Base-by-base conservation (phyloP, 805 yeast species). In the Wickerhamiella kurtzmanii region DNA sequence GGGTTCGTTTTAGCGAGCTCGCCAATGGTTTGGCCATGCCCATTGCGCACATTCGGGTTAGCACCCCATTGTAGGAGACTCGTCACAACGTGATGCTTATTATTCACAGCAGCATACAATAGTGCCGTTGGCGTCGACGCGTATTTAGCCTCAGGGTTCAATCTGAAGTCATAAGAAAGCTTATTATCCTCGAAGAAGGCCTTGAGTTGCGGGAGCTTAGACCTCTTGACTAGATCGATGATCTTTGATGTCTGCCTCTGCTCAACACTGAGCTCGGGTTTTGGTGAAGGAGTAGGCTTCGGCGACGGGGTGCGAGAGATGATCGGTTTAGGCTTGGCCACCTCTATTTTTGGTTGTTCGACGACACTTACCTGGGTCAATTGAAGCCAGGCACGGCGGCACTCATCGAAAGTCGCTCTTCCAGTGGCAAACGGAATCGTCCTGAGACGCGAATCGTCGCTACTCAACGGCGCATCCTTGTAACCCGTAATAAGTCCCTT, bases 381-480 rank as follows among this genome's bases (percentile, higher is more conserved):
- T 53, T 80, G 80, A 22, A 75, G 70, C 97, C 97, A 92, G 0
- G 94, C 86, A 43, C 77, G 73, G 57, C 79, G 83, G 54, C 92
- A 66, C 60, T 88, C 97, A 2, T 75, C 65, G 0, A 81, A 71
- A 0, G 95, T 88, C 1, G 97, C 94, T 53, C 96, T 72, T 47
- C 76, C 76, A 0, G 98, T 89, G 0, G 95, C 80, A 65, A 92
- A 87, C 1, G 98, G 98, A 59, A 89, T 77, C 2, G 70, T 63
- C 51, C 74, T 75, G 4, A 92, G 63, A 52, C 95, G 70, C 0
- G 66, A 53, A 59, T 89, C 96, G 32, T 65, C 65, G 32, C 69
- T 58, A 4, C 76, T 61, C 1, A 76, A 70, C 0, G 79, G 72
- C 25, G 78, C 78, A 28, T 75, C 80, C 5, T 57, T 53, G 55